Conservation (phyloP, 495 filamentous ascomycete species). For the Podospora anserina region DNA sequence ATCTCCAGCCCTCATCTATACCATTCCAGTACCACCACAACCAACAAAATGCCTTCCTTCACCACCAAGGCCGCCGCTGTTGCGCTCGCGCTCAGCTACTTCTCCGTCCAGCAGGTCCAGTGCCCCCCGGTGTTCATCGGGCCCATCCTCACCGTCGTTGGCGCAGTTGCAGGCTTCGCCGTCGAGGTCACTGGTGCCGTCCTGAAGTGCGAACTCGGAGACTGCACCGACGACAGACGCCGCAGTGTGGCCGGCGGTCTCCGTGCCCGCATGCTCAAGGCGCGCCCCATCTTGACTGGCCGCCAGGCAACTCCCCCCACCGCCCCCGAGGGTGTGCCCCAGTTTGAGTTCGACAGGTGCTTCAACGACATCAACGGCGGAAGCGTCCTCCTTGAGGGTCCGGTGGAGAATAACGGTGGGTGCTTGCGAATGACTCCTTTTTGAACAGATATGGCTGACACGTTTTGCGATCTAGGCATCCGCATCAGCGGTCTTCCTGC, state of each 20-base stretch:
- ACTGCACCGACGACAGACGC: not conserved
- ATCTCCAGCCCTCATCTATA: not conserved
- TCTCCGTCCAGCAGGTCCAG: slow-evolving; percentile 2
- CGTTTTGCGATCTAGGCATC: not conserved
- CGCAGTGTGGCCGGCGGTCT: not conserved
- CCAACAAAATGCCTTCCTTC: slow-evolving; percentile 3
- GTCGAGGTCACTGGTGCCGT: slow-evolving; percentile 2
- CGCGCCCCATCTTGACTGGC: not conserved
- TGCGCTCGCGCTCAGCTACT: not conserved
- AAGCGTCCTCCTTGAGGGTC: not conserved
- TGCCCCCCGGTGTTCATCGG: not conserved
- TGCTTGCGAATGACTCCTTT: not conserved
- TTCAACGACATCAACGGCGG: not conserved
- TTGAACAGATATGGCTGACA: not conserved
- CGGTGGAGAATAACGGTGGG: not conserved
- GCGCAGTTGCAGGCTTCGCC: not conserved
- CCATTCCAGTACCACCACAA: not conserved
- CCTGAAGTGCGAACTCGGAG: not conserved
- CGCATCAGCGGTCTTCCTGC: not conserved
- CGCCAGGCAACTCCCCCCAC: not conserved
- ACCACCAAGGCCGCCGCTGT: not conserved
- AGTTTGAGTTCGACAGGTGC: not conserved
- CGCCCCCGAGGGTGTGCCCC: not conserved
- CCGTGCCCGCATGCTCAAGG: not conserved
- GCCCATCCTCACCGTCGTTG: not conserved